Conservation (phyloP, 139 green algal genomes). For the Zygnema cylindricum region DNA sequence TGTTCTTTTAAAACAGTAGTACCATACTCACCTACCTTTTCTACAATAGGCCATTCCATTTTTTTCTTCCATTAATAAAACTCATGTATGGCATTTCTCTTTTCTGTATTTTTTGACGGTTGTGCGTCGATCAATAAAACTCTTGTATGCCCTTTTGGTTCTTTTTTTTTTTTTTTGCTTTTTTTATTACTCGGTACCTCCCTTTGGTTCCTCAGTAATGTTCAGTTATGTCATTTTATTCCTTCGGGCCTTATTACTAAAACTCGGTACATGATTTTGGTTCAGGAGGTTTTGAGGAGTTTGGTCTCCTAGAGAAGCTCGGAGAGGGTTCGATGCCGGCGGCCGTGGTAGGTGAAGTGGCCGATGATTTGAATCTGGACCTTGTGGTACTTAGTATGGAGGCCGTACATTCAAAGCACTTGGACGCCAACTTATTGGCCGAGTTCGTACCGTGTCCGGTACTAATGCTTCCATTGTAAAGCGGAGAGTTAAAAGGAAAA, state of each 20-base stretch:
- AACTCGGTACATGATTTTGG: no score
- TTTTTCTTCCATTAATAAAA: no score
- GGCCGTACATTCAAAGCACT: constrained; percentile 39
- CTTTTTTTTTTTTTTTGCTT: no score
- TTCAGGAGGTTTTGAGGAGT: constrained; percentile 44
- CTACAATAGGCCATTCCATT: no score
- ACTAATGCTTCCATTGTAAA: constrained; percentile 31
- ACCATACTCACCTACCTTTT: no score
- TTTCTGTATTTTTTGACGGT: no score
- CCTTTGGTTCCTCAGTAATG: background rate
- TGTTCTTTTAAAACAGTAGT: no score
- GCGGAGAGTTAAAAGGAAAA: no score
- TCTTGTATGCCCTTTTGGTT: no score
- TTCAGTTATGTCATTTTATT: background rate
- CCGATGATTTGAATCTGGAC: constrained; percentile 42
- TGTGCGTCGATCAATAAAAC: no score
- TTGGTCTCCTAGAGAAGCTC: constrained; percentile 43
- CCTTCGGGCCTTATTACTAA: background rate
- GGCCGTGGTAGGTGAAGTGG: constrained; percentile 40
- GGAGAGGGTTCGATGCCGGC: constrained; percentile 47
- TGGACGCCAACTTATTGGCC: constrained; percentile 49
- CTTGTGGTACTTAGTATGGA: constrained; percentile 54
- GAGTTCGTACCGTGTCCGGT: constrained; percentile 55
- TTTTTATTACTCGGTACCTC: background rate
- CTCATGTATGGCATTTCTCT: no score